Conservation (phyloP, 306 rosid genomes). For the Vigna unguiculata region DNA sequence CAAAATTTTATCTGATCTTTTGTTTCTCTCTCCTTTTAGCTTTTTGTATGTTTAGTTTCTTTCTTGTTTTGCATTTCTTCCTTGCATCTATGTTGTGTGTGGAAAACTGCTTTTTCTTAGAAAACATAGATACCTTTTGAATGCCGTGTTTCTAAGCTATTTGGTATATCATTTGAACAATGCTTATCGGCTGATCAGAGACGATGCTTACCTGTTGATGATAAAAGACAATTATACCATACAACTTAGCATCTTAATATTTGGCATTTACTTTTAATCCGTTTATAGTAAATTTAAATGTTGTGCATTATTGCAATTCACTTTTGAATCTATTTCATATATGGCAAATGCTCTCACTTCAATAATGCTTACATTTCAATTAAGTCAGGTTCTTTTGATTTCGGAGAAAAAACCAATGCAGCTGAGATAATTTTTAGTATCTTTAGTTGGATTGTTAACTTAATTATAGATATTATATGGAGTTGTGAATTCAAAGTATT, state of each 20-base stretch:
- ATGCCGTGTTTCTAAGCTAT: background rate
- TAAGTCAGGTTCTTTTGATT: background rate
- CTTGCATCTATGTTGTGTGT: background rate
- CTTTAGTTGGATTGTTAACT: slow-evolving; percentile 10
- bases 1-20: background rate
- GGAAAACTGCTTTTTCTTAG: background rate
- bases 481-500: slow-evolving; percentile 19
- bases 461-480: slow-evolving; percentile 19
- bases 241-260: background rate
- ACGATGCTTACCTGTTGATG: slow-evolving; percentile 7
- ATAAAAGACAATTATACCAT: background rate
- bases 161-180: slow-evolving; percentile 19
- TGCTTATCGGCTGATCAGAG: slow-evolving; percentile 19
- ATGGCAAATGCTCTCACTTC: background rate
- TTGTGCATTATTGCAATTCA: background rate
- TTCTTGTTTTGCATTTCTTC: background rate
- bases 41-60: slow-evolving; percentile 7
- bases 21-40: slow-evolving; percentile 1
- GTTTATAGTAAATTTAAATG: background rate
- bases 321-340: slow-evolving; percentile 31
- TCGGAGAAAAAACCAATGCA: background rate
- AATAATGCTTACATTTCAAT: slow-evolving; percentile 13
- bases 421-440: slow-evolving; percentile 13
- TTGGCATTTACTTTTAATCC: background rate
- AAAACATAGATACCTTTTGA: background rate